Base-by-base conservation (phyloP, 306 rosid genomes). In the Hippophae rhamnoides region DNA sequence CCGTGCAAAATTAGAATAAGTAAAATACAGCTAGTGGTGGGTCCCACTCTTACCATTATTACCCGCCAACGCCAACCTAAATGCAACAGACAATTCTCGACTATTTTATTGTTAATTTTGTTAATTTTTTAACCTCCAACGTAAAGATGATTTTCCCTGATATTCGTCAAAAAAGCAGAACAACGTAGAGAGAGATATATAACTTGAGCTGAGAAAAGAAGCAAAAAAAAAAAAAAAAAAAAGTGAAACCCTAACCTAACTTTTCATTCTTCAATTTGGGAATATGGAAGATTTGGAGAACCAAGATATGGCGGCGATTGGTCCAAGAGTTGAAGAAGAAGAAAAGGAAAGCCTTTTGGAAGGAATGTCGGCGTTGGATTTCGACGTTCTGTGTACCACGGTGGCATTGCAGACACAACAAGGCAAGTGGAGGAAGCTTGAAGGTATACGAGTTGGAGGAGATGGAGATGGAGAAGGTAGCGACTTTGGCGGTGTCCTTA, bases 231-330 rank as follows among this genome's bases (percentile, higher is more conserved):
- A 48, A 9, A 56, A n/a, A 50, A 13, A 54, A 56, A 26, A 56
- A 43, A 41, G 42, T 57, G 57, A 67, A 74, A 65, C 62, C 72
- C 57, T 49, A 25, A 58, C 56, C 51, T 13, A 47, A 60, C 69
- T 57, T 68, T 57, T 45, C 5, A 1, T 40, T 44, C 6, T 43
- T 31, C 38, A 31, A 31, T 2, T 31, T 31, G 38, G 38, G 41
- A 62, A 31, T 31, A 93, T 88, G 99, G 89, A 76, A 75, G 97
- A 93, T 76, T 80, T 74, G 86, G 97, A 84, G 81, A 85, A 72
- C 84, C 79, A 77, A 11, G 80, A 80, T 76, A 72, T 57, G 62
- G 61, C 14, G 49, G 68, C 51, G 6, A 69, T 6, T 68, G 74
- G 14, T 40, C 73, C 13, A 47, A 50, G 13, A 44, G 61, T 13